phyloP scores from a whole-genome alignment of 768 basidiomycete species.

The Psilocybe tampanensis region DNA sequence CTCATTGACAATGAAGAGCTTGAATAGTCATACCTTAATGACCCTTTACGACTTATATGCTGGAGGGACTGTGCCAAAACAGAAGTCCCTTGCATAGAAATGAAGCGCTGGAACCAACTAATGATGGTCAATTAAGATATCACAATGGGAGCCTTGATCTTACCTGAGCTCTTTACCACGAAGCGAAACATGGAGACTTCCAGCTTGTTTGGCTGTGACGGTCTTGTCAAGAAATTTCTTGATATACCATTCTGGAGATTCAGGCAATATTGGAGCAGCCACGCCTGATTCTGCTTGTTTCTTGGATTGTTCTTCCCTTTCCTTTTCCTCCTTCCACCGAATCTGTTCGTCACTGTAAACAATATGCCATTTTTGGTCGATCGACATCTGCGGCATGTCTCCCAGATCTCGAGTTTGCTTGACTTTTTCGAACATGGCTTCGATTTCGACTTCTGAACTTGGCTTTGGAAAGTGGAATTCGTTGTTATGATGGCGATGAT shows the following conservation, averaged over 20 bases:
- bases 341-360: conserved; percentile 83
- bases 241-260: conserved; percentile 92
- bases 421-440: conserved; percentile 78
- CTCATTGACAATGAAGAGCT: background rate
- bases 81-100: conserved; percentile 77
- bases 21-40: conserved; percentile 52
- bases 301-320: conserved; percentile 60
- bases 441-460: conserved; percentile 73
- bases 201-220: conserved; percentile 80
- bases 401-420: conserved; percentile 68
- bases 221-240: conserved; percentile 87
- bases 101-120: conserved; percentile 83
- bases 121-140: conserved; percentile 16
- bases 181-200: conserved; percentile 73
- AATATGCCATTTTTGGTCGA: conserved; percentile 92
- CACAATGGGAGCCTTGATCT: conserved; percentile 20
- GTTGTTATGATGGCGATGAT: conserved; percentile 52
- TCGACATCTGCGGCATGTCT: conserved; percentile 57
- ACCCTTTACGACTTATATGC: conserved; percentile 72
- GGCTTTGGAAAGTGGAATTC: conserved; percentile 80
- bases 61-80: conserved; percentile 80
- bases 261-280: conserved; percentile 53
- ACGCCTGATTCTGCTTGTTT: conserved; percentile 64
- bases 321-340: conserved; percentile 75
- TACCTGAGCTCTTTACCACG: conserved; percentile 83